Base-by-base conservation (phyloP, 352 stramenopile species). In the Globisporangium yorkense region DNA sequence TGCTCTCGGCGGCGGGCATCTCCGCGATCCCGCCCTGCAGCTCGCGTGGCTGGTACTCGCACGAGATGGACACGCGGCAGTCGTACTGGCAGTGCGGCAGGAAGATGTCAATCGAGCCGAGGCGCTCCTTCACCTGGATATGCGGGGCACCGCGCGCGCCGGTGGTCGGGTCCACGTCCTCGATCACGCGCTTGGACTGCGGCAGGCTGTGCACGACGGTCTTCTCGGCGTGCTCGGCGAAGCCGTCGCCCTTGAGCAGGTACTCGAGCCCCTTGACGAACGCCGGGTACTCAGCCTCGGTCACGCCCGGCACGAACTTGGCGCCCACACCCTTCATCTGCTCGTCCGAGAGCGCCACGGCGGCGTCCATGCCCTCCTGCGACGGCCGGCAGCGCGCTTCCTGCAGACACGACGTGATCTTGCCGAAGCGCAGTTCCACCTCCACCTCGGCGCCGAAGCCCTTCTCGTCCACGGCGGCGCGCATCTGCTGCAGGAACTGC, bases 71-170 rank as follows among this genome's bases (percentile, higher is more conserved):
- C 9, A 95, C 69, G 54, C 85, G 85, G 56, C 79, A 91, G 69
- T 95, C 85, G 60, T 92, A 95, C 54, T 77, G 71, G 57, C 85
- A 95, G 49, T 88, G 79, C 45, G 85, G 85, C 59, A 95, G 71
- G 69, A 95, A 95, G 54, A 95, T 89, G 57, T 95, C 80, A 45
- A 95, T 86, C 18, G 72, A 89, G 1, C 81, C 83, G 3, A 95
- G 77, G 5, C 82, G 77, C 56, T 93, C 77, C 63, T 95, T 95
- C 13, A 89, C 78, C 46, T 95, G 85, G 37, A 90, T 65, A 57
- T 81, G 76, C 21, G 72, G 71, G 2, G 70, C 61, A 9, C 72
- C 54, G 5, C 77, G 67, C 45, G 75, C 59, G 27, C 83, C 77
- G 1, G 72, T 86, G 50, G 80, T 73, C 5, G 68, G 67, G 52